phyloP scores from a whole-genome alignment of 345 rosid genomes.

The Nasturtium officinale region DNA sequence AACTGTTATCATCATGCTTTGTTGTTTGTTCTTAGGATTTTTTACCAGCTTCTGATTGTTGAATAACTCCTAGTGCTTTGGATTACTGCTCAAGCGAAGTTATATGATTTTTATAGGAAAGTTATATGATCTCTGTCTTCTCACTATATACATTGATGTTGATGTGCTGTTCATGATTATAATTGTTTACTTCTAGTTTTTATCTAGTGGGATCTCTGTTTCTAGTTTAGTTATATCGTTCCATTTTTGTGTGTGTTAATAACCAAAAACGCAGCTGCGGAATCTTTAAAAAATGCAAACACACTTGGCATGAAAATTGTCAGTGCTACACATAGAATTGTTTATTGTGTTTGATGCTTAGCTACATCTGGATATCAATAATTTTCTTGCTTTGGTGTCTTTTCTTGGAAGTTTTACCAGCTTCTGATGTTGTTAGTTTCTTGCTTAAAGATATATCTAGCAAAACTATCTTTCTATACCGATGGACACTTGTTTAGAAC shows the following conservation, averaged over 20 bases:
- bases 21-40: no score
- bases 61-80: no score
- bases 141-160: background rate
- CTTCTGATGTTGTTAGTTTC: background rate
- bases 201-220: background rate
- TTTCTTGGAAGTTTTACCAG: background rate
- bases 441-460: background rate
- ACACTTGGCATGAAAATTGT: no score
- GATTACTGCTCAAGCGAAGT: no score
- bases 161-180: no score
- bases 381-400: background rate
- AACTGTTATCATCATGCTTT: background rate
- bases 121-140: no score
- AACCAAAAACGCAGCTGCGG: background rate
- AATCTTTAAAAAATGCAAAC: background rate
- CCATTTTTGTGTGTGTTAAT: background rate
- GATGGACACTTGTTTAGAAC: background rate
- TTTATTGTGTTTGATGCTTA: background rate
- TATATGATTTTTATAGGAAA: no score
- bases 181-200: background rate
- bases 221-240: background rate
- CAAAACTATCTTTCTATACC: slow-evolving; percentile 4
- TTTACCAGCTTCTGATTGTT: no score
- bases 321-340: background rate
- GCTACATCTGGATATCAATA: background rate